Evolutionary conservation across 2,329 filamentous ascomycete species (phyloP).

Genomic region (Sphaerulina populicola): DNA sequence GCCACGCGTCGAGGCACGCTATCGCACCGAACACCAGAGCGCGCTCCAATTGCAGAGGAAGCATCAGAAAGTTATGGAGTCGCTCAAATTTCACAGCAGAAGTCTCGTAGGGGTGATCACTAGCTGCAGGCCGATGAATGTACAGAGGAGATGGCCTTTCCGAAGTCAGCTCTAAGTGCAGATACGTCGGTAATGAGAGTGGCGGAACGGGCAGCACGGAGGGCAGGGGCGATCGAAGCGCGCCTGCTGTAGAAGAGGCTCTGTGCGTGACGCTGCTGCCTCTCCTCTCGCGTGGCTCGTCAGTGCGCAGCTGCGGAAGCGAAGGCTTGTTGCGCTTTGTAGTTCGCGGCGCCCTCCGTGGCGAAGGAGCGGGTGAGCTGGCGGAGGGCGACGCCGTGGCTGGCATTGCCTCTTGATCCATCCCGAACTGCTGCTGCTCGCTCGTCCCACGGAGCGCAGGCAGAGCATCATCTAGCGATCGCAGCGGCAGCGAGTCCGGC

Average conservation of each 20-base stretch:
- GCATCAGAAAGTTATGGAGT: constrained; percentile 74
- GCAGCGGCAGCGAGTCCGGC: constrained; percentile 19
- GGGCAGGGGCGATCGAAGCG: constrained; percentile 41
- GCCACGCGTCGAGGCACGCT: constrained; percentile 89
- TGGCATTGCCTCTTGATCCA: not conserved
- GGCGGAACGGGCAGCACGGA: constrained; percentile 52
- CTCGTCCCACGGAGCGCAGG: constrained; percentile 9
- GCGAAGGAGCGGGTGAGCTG: not conserved
- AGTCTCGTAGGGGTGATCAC: constrained; percentile 75
- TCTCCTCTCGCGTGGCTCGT: constrained; percentile 18
- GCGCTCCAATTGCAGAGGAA: constrained; percentile 74
- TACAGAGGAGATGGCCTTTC: constrained; percentile 54
- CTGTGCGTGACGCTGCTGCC: not conserved
- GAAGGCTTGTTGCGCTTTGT: constrained; percentile 16
- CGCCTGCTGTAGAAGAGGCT: constrained; percentile 13
- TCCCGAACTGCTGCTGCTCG: not conserved
- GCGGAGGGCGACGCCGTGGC: not conserved
- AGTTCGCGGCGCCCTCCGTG: constrained; percentile 5
- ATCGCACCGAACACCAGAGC: constrained; percentile 80
- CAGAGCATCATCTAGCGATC: constrained; percentile 13
- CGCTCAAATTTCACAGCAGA: constrained; percentile 87
- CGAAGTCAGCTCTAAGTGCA: constrained; percentile 57
- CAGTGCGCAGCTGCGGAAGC: constrained; percentile 19
- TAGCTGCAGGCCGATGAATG: constrained; percentile 50
- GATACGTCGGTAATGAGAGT: constrained; percentile 55